Evolutionary conservation across 2,329 filamentous ascomycete species (phyloP), one percentile per base, ranked within the genome.

Genomic region (Biscogniauxia sp.): DNA sequence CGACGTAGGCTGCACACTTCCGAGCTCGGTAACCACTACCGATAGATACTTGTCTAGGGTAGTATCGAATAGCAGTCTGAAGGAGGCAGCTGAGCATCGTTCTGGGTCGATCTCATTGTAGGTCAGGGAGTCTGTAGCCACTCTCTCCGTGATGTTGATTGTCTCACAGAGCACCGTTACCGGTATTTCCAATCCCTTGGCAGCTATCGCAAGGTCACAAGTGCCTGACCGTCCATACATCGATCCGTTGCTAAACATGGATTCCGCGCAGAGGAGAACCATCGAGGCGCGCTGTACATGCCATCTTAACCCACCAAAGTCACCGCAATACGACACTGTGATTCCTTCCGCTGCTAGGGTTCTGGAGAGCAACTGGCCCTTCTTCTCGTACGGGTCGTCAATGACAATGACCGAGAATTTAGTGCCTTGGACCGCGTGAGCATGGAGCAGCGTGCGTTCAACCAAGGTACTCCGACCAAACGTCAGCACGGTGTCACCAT

Each of bases 201-300:
- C 94, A 51, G 90, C 87, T 80, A 95, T 90, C 19, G 94, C 93
- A 9, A 98, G 84, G 61, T 95, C 86, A 23, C 91, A 92, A 3
- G 93, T 97, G 62, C 95, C 95, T 9, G 92, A 87, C 20, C 93
- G 87, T 4, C 91, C 94, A 76, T 96, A 96, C 68, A 99, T 84
- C 37, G 91, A 86, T 7, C 95, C 95, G 75, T 98, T 98, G 68
- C 91, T 93, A 78, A 97, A 95, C 87, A 99, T 95, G 49, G 92
- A 91, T 73, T 97, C 93, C 4, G 93, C 93, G 13, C 93, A 93
- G 1, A 99, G 81, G 56, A 98, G 85, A 9, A 95, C 88, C 68
- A 89, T 88, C 6, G 88, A 90, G 1, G 82, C 77, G 51, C 76
- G 73, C 64, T 87, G 85, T 56, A 97, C 84, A 52, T 90, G 88